A percentile compares a stretch with the other conserved stretches of the same genome.
Conservation (phyloP, 805 yeast genomes). For the Nakazawaea ambrosiae region DNA sequence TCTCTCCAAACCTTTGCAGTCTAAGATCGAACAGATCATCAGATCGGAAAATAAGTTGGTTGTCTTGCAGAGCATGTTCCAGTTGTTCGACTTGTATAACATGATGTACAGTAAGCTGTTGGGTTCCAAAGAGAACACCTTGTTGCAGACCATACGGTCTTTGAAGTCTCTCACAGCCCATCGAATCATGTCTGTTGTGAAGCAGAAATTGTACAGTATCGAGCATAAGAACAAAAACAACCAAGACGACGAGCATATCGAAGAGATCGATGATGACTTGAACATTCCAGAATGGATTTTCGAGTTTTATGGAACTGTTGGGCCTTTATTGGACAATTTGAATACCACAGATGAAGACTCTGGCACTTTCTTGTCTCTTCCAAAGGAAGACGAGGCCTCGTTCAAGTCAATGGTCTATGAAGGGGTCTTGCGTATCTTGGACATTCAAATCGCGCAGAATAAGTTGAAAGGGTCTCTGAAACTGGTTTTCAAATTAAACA, state of each 20-base stretch:
- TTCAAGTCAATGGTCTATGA: slow-evolving; percentile 38
- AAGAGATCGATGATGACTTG: slow-evolving; percentile 42
- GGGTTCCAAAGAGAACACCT: not conserved
- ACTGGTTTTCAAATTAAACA: slow-evolving; percentile 46
- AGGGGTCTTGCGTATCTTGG: slow-evolving; percentile 35
- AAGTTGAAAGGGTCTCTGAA: slow-evolving; percentile 22
- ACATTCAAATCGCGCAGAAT: slow-evolving; percentile 25
- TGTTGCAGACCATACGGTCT: slow-evolving; percentile 9
- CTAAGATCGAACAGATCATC: slow-evolving; percentile 62
- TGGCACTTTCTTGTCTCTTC: slow-evolving; percentile 33
- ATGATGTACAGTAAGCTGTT: slow-evolving; percentile 56
- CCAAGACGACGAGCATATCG: slow-evolving; percentile 20
- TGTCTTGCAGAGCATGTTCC: slow-evolving; percentile 50
- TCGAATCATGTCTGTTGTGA: slow-evolving; percentile 32
- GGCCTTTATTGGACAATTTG: slow-evolving; percentile 46
- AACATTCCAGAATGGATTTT: slow-evolving; percentile 82
- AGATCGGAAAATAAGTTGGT: slow-evolving; percentile 55
- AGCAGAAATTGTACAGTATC: slow-evolving; percentile 25
- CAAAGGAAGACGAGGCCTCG: slow-evolving; percentile 25
- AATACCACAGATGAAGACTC: slow-evolving; percentile 17
- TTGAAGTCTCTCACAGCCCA: slow-evolving; percentile 29
- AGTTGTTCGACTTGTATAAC: slow-evolving; percentile 59
- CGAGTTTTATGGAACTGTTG: slow-evolving; percentile 54
- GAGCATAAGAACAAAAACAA: slow-evolving; percentile 16
- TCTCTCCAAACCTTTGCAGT: slow-evolving; percentile 52